Conservation (phyloP, 2,329 filamentous ascomycete genomes). For the Colletotrichum agaves region DNA sequence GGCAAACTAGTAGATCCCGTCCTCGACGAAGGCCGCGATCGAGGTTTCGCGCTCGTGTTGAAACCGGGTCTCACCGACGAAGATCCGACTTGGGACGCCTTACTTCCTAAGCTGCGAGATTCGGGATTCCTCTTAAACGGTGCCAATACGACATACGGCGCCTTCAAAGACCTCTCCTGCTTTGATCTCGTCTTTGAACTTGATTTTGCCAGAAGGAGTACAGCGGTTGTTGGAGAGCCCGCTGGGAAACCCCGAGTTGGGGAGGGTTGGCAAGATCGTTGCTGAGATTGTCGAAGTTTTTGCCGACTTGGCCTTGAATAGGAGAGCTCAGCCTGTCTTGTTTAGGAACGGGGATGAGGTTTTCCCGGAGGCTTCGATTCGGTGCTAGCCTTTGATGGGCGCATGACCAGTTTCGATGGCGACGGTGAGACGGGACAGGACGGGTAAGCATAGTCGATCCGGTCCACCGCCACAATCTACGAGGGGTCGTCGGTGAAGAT, state of each 20-base stretch:
- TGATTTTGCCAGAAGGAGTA: constrained; percentile 38
- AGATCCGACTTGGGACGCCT: constrained; percentile 47
- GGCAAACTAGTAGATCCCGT: constrained; percentile 48
- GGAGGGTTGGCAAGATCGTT: constrained; percentile 9
- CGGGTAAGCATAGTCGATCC: no score
- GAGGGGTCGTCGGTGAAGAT: no score
- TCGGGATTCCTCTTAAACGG: constrained; percentile 42
- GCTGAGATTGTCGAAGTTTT: constrained; percentile 14
- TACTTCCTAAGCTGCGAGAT: constrained; percentile 44
- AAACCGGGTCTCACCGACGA: constrained; percentile 43
- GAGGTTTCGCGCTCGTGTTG: constrained; percentile 47
- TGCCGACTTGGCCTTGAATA: constrained; percentile 5
- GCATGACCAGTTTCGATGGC: no score
- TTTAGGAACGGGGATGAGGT: neutral
- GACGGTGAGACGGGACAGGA: no score
- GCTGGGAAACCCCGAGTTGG: constrained; percentile 35
- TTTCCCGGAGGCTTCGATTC: constrained; percentile 10
- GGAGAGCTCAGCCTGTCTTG: neutral
- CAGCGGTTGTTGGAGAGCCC: constrained; percentile 22
- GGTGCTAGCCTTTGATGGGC: no score
- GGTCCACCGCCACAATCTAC: no score
- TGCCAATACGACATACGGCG: constrained; percentile 43
- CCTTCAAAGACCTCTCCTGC: constrained; percentile 47
- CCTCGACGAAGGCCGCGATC: constrained; percentile 42
- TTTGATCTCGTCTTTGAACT: constrained; percentile 40